Conservation (phyloP, 2,329 filamentous ascomycete species). For the Calonectria fujianensis region DNA sequence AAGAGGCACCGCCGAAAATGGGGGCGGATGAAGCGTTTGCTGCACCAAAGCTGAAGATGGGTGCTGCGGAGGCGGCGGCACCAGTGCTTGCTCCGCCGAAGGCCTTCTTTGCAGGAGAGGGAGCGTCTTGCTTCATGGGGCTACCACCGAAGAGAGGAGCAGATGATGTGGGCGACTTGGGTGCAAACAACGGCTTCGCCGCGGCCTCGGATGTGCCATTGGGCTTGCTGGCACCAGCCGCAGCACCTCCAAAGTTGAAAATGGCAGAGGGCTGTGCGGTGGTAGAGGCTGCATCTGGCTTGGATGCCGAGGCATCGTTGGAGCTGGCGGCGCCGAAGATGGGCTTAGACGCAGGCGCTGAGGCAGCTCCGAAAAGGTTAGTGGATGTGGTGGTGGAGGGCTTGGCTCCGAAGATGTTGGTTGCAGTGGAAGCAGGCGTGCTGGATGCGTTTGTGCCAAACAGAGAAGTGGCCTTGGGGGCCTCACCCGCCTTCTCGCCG, state of each 20-base stretch:
- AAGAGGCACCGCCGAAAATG: slow-evolving; percentile 60
- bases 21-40: slow-evolving; percentile 49
- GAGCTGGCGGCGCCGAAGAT: slow-evolving; percentile 56
- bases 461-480: slow-evolving; percentile 53
- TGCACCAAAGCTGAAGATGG: slow-evolving; percentile 61
- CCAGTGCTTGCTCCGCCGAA: slow-evolving; percentile 54
- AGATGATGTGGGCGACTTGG: slow-evolving; percentile 59
- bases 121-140: slow-evolving; percentile 66
- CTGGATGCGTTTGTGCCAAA: slow-evolving; percentile 56
- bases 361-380: slow-evolving; percentile 58
- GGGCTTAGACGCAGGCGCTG: slow-evolving; percentile 49
- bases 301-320: slow-evolving; percentile 44
- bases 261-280: slow-evolving; percentile 50
- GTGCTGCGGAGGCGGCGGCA: slow-evolving; percentile 50
- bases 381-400: slow-evolving; percentile 48
- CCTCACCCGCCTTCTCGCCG: slow-evolving; percentile 52
- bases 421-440: slow-evolving; percentile 45
- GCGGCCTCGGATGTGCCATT: slow-evolving; percentile 54
- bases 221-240: slow-evolving; percentile 52
- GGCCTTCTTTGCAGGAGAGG: slow-evolving; percentile 62
- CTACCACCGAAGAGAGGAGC: slow-evolving; percentile 63
- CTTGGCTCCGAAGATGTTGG: slow-evolving; percentile 53
- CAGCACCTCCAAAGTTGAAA: slow-evolving; percentile 60
- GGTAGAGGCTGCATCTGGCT: slow-evolving; percentile 48
- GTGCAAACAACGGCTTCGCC: slow-evolving; percentile 63